Evolutionary conservation across 2,329 filamentous ascomycete species (phyloP), one percentile per base, ranked within the genome.

Genomic region (Apiospora pterosperma): DNA sequence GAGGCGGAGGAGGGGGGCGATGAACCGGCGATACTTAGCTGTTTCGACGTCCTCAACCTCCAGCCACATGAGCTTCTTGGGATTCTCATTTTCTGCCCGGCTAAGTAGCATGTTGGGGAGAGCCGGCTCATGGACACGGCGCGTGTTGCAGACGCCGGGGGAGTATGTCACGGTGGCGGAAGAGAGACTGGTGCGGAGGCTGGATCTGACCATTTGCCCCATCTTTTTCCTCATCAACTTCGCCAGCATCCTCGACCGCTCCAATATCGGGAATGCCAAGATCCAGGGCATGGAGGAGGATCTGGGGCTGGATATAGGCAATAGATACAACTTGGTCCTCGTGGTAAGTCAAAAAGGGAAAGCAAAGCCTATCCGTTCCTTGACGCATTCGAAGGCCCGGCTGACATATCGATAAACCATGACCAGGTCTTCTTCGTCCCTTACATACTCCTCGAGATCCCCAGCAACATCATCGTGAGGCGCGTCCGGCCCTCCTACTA

Each of bases 181-280:
- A 70, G 70, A 71, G 14, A 74, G 69, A 44, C 73, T 82, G 4
- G 64, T 80, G 19, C 68, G 70, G 66, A 82, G 81, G 72, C 75
- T 81, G 36, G 79, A 82, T 65, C 67, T 79, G 5, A 73, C 74
- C 65, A 73, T 82, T 62, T 78, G 75, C 52, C 79, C 80, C 1
- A 73, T 78, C 34, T 73, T 81, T 23, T 80, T 78, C 61, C 55
- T 81, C 62, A 72, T 81, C 59, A 80, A 79, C 16, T 55, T 55
- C 28, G 28, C 48, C 28, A 55, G 48, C 28, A 11, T 55, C 28
- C 66, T 74, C 16, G 73, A 73, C 52, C 66, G 70, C 12, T 68
- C 67, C 36, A 73, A 76, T 60, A 75, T 76, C n/a, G 72, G 72
- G 42, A 76, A 78, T 65, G 71, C 73, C 36, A 67, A 71, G 63